Evolutionary conservation across 1,284 basidiomycete genomes (phyloP).

Genomic region (Ceratobasidium theobromae): DNA sequence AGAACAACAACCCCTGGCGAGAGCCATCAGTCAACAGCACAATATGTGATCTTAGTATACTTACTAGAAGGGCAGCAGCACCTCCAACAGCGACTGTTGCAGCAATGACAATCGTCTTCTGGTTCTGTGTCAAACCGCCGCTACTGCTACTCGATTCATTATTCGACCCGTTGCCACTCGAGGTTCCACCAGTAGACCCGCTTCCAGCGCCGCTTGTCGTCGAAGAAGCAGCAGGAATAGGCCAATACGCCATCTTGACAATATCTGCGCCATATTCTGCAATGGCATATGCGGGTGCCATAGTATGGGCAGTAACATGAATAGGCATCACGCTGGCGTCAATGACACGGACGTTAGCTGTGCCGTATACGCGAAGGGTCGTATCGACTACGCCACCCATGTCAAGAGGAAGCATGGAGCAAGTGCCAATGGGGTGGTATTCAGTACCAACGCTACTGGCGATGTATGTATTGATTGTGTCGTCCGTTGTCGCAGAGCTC

Average conservation of each 20-base stretch:
- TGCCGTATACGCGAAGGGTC: conserved; percentile 63
- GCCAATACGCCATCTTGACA: conserved; percentile 29
- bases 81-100: conserved; percentile 12
- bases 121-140: not conserved
- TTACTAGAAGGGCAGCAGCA: conserved; percentile 5
- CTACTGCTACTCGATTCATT: not conserved
- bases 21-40: not conserved
- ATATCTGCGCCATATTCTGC: conserved; percentile 40
- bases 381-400: conserved; percentile 68
- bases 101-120: conserved; percentile 22
- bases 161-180: not conserved
- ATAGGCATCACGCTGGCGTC: conserved; percentile 41
- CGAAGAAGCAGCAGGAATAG: not conserved
- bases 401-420: conserved; percentile 62
- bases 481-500: conserved; percentile 23
- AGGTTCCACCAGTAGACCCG: not conserved
- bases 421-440: conserved; percentile 62
- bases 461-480: conserved; percentile 17
- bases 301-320: conserved; percentile 44
- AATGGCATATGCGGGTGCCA: conserved; percentile 44
- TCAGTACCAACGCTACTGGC: conserved; percentile 32
- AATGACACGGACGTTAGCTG: conserved; percentile 38
- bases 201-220: conserved; percentile 3
- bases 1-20: conserved; percentile 2
- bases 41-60: not conserved